These are phyloP conservation scores for Plasmodium gallinaceum DNA, from an alignment of 169 alveolate species.

Conservation along the genomic window DNA sequence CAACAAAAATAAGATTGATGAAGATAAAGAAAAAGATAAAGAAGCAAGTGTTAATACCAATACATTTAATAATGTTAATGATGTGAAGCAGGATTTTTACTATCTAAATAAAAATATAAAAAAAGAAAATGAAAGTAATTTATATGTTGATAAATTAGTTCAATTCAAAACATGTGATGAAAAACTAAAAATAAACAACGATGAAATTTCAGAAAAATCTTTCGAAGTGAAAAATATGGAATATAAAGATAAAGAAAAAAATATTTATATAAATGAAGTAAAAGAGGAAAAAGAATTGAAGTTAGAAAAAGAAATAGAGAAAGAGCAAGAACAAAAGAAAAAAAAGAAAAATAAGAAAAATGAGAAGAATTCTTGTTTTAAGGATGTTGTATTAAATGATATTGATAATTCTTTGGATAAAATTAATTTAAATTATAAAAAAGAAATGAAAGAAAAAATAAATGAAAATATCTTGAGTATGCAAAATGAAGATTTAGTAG, in stretches of 20 bases:
- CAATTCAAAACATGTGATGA: constrained; percentile 47
- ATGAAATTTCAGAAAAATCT: constrained; percentile 61
- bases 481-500: constrained; percentile 43
- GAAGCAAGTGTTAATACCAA: background rate
- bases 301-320: background rate
- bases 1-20: background rate
- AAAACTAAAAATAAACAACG: constrained; percentile 60
- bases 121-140: constrained; percentile 58
- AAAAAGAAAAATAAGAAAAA: background rate
- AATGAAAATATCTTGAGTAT: constrained; percentile 10
- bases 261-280: background rate
- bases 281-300: background rate
- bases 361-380: background rate
- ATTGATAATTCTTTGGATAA: background rate
- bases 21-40: background rate
- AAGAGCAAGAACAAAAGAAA: background rate
- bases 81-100: background rate
- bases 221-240: constrained; percentile 50
- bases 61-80: background rate
- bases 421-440: constrained; percentile 5
- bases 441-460: constrained; percentile 12
- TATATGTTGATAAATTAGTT: constrained; percentile 44
- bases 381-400: background rate
- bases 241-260: constrained; percentile 10
- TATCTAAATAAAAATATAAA: constrained; percentile 21